phyloP scores from a whole-genome alignment of 495 filamentous ascomycete genomes.

The Aspergillus funiculosus region DNA sequence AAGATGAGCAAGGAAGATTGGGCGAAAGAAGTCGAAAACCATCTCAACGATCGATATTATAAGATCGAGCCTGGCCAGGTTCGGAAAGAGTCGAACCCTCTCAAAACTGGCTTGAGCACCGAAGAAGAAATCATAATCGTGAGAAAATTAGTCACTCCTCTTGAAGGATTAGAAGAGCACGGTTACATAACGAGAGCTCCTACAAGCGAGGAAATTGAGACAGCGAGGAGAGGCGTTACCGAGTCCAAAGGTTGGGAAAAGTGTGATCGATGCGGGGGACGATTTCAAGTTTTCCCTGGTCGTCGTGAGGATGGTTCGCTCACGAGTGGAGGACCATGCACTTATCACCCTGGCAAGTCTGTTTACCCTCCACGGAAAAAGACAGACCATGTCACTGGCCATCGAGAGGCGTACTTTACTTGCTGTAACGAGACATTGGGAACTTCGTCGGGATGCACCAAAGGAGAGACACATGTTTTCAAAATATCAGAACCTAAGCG shows the following conservation, averaged over 20 bases:
- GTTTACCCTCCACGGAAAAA: conserved; percentile 47
- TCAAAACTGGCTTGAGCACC: conserved; percentile 62
- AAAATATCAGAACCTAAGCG: conserved; percentile 71
- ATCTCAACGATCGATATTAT: conserved; percentile 42
- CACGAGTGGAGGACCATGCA: conserved; percentile 68
- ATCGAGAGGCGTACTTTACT: conserved; percentile 53
- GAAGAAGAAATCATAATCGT: conserved; percentile 65
- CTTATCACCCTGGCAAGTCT: conserved; percentile 65
- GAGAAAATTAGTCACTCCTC: conserved; percentile 51
- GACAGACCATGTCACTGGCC: conserved; percentile 41
- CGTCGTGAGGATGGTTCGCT: conserved; percentile 77
- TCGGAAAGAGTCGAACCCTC: conserved; percentile 22
- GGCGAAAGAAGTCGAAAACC: conserved; percentile 41
- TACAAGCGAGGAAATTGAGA: conserved; percentile 51
- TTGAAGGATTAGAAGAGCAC: conserved; percentile 53
- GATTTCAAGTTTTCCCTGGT: conserved; percentile 91
- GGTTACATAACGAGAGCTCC: conserved; percentile 70
- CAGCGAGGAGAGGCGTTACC: conserved; percentile 58
- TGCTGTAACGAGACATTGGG: conserved; percentile 75
- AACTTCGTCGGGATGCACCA: conserved; percentile 65
- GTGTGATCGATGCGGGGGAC: conserved; percentile 78
- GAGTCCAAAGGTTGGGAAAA: conserved; percentile 69
- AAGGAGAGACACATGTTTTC: conserved; percentile 72
- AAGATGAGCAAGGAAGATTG: conserved; percentile 67
- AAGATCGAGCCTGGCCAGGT: conserved; percentile 28